Percentiles rank a stretch among this genome's conserved stretches.
phyloP scores from a whole-genome alignment of 2,329 filamentous ascomycete species.

The Aulographum hederae region DNA sequence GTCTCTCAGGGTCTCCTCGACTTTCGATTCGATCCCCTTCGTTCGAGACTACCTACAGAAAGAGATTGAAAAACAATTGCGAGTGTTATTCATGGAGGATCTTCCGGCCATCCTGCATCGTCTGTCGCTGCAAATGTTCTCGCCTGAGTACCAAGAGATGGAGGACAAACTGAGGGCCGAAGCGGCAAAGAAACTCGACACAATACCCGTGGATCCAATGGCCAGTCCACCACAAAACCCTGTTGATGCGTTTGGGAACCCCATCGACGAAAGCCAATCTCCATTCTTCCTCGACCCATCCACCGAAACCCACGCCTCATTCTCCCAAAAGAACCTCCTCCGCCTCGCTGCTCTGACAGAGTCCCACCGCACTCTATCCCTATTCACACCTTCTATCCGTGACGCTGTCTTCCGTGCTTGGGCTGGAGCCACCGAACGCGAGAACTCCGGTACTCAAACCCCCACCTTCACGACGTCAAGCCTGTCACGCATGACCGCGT shows the following conservation, averaged over 20 bases:
- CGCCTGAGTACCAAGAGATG: slow-evolving; percentile 61
- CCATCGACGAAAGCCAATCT: slow-evolving; percentile 56
- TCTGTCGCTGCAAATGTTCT: slow-evolving; percentile 74
- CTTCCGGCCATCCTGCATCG: slow-evolving; percentile 91
- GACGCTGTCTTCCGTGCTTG: slow-evolving; percentile 87
- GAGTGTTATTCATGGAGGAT: slow-evolving; percentile 94
- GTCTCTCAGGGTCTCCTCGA: slow-evolving; percentile 94
- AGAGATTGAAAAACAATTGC: slow-evolving; percentile 84
- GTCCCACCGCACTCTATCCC: slow-evolving; percentile 74
- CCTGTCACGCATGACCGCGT: slow-evolving; percentile 27
- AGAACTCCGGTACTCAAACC: slow-evolving; percentile 18
- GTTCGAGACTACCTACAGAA: slow-evolving; percentile 92
- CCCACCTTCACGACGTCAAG: slow-evolving; percentile 21
- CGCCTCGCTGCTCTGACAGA: slow-evolving; percentile 68
- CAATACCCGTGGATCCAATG: slow-evolving; percentile 59
- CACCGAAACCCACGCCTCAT: slow-evolving; percentile 69
- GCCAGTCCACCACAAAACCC: slow-evolving; percentile 65
- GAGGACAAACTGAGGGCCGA: slow-evolving; percentile 34
- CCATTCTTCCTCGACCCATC: slow-evolving; percentile 64
- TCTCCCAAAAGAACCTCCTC: slow-evolving; percentile 86
- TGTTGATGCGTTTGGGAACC: slow-evolving; percentile 62
- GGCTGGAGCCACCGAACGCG: slow-evolving; percentile 50
- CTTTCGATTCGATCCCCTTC: slow-evolving; percentile 97
- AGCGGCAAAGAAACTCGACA: no score
- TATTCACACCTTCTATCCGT: slow-evolving; percentile 79